Conservation (phyloP, 805 yeast species). For the Candida schatavii region DNA sequence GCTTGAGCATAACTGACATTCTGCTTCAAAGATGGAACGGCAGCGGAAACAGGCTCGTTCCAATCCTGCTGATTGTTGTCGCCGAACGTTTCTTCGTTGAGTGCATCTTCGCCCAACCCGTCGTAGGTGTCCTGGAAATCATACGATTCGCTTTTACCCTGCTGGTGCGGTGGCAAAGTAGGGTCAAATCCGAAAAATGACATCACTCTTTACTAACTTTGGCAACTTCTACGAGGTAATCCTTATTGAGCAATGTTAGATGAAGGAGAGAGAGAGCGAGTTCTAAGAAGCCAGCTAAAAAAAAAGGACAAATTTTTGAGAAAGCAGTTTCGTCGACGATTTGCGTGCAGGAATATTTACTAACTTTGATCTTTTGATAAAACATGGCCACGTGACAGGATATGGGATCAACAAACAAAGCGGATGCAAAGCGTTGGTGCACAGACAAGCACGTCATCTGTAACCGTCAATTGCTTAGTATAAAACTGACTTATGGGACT, state of each 20-base stretch:
- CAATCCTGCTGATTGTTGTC: conserved; percentile 12
- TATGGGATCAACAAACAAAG: no score
- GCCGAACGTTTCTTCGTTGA: conserved; percentile 81
- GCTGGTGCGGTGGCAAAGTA: conserved; percentile 32
- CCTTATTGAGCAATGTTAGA: no score
- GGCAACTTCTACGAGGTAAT: no score
- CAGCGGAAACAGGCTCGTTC: conserved; percentile 18
- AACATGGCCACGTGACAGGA: no score
- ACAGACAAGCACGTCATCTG: no score
- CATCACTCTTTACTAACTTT: conserved; percentile 37
- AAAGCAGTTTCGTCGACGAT: no score
- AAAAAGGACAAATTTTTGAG: background rate
- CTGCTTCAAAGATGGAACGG: conserved; percentile 13
- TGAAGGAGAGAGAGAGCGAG: no score
- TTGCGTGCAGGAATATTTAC: no score
- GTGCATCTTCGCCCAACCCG: conserved; percentile 67
- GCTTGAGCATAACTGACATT: conserved; percentile 42
- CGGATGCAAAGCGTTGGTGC: no score
- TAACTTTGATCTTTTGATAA: no score
- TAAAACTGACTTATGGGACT: no score
- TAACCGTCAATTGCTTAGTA: no score
- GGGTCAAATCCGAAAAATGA: conserved; percentile 69
- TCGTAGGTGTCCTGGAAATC: conserved; percentile 85
- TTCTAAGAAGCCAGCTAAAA: background rate
- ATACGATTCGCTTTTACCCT: conserved; percentile 34